Base-by-base conservation (phyloP, 305 asterid genomes). In the Fraxinus greggii region DNA sequence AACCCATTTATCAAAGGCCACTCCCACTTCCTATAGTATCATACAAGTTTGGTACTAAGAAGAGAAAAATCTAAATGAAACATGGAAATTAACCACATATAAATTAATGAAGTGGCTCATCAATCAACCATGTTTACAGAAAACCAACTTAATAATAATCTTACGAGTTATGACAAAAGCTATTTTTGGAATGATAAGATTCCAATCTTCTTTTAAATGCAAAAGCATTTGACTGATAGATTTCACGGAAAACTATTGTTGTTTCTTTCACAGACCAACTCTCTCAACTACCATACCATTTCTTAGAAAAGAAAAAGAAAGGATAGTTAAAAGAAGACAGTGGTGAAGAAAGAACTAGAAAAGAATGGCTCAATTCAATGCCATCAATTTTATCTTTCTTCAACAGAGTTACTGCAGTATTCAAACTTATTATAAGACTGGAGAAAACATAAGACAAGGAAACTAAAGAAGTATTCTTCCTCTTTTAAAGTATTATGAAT, bases 11-110 rank as follows among this genome's bases (percentile, higher is more conserved):
- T 33, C 51, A 72, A 72, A 31, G 6, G 6, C 67, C 59, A 54
- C 24, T 80, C 65, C 63, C 67, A 42, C 36, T 36, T 73, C 78
- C 78, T 23, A 40, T 12, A 70, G 77, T 65, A 72, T 77, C 79
- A 77, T 19, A 81, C 24, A 5, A 33, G 33, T 82, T 54, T 42
- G 54, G 54, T 42, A 42, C 26, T 9, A 38, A 73, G 61, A 74
- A 61, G 63, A 51, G 24, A 51, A 51, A 51, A n/a, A 17, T 3
- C 63, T 51, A 51, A 51, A 17, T 51, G 63, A 17, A 51, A 51
- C 24, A 51, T 51, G 63, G 21, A 51, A 51, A 51, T 21, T 4
- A 51, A 15, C 21, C n/a, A 51, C n/a, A 51, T 51, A 17, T 51
- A 51, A 51, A 51, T 51, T 51, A n/a, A 51, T 51, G 24, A 51